phyloP scores from a whole-genome alignment of 805 yeast species.

The Wickerhamomyces bovis region DNA sequence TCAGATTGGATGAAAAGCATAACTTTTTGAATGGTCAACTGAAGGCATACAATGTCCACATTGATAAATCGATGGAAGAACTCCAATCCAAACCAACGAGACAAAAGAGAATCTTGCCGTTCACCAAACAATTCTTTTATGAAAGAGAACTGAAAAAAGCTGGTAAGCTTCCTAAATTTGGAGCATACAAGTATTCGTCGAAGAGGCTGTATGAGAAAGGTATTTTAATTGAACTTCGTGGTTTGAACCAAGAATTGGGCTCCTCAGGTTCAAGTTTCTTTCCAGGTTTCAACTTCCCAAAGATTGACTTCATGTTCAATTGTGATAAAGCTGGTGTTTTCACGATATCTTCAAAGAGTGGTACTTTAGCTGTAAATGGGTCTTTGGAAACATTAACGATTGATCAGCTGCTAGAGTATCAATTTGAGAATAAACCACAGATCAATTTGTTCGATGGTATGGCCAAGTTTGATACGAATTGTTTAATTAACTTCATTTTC shows the following conservation, averaged over 20 bases:
- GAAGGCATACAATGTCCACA: constrained; percentile 38
- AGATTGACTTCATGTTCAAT: constrained; percentile 67
- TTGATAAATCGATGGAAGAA: constrained; percentile 44
- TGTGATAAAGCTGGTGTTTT: constrained; percentile 71
- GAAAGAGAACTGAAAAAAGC: constrained; percentile 61
- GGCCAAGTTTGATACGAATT: constrained; percentile 64
- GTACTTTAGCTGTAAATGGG: constrained; percentile 59
- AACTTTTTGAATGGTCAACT: constrained; percentile 35
- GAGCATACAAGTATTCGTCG: constrained; percentile 71
- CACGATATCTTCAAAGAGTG: constrained; percentile 68
- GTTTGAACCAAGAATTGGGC: constrained; percentile 36
- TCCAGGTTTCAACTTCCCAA: constrained; percentile 49
- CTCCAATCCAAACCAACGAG: constrained; percentile 36
- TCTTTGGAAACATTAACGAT: constrained; percentile 50
- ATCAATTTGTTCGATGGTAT: constrained; percentile 59
- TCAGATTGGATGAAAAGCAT: constrained; percentile 40
- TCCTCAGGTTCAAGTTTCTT: constrained; percentile 31
- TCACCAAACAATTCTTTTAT: constrained; percentile 72
- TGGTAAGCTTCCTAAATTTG: constrained; percentile 67
- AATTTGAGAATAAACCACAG: constrained; percentile 56
- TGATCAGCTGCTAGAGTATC: constrained; percentile 66
- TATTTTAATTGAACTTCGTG: constrained; percentile 54
- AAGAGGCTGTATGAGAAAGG: constrained; percentile 71
- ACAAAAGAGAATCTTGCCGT: constrained; percentile 36
- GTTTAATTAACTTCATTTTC: constrained; percentile 63